A percentile compares a stretch with the other conserved stretches of the same genome.
Evolutionary conservation across 2,329 filamentous ascomycete species (phyloP).

Genomic region (Fusarium goolgardi): DNA sequence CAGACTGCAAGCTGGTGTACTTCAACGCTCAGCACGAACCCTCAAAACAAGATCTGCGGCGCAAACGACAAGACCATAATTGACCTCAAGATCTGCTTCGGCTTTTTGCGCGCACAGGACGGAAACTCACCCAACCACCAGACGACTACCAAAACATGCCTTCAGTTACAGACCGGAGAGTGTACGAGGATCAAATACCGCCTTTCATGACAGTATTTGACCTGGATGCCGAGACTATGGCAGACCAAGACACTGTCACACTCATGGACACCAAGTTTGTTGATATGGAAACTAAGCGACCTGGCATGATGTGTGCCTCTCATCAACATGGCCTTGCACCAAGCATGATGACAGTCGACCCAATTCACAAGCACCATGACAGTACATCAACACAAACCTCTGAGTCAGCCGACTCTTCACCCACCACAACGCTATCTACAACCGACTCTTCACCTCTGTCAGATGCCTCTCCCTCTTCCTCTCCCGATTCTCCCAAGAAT

Average conservation of each 20-base stretch:
- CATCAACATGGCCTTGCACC: conserved; percentile 55
- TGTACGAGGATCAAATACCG: conserved; percentile 78
- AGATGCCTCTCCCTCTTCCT: conserved; percentile 90
- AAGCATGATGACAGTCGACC: conserved; percentile 57
- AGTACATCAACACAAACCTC: conserved; percentile 83
- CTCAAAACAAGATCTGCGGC: conserved; percentile 11
- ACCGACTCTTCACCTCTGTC: conserved; percentile 91
- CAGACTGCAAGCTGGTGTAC: conserved; percentile 34
- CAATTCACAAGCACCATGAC: conserved; percentile 76
- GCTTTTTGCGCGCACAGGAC: conserved; percentile 9
- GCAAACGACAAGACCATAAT: conserved; percentile 13
- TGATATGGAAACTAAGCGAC: conserved; percentile 57
- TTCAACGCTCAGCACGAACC: conserved; percentile 19
- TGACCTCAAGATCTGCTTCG: conserved; percentile 2
- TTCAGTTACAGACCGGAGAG: conserved; percentile 69
- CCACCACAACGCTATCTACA: conserved; percentile 92
- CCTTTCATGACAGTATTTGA: conserved; percentile 82
- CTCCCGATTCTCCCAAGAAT: conserved; percentile 87
- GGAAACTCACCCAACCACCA: conserved; percentile 10
- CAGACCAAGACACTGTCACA: conserved; percentile 65
- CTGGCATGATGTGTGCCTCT: conserved; percentile 53
- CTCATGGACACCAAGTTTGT: conserved; percentile 66
- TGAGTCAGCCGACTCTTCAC: conserved; percentile 92
- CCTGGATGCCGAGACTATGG: conserved; percentile 68
- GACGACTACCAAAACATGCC: conserved; percentile 62